phyloP scores from a whole-genome alignment of 352 stramenopile species.

The Globisporangium polare region DNA sequence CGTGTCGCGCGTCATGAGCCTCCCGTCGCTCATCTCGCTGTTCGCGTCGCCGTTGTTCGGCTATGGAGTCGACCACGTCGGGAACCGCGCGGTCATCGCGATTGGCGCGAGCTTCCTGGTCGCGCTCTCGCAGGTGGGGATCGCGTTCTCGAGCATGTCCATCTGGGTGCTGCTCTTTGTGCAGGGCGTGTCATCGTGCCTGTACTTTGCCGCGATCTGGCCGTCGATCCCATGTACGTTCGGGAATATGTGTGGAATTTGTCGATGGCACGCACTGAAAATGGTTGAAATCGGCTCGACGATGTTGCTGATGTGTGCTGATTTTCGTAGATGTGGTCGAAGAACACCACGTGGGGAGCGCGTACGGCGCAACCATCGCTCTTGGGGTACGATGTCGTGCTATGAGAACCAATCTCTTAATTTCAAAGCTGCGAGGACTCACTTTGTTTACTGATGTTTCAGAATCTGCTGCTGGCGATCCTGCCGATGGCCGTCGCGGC shows the following conservation, averaged over 20 bases:
- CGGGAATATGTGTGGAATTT: background rate
- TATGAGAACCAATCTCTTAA: no score
- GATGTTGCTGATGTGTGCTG: background rate
- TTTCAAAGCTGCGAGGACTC: background rate
- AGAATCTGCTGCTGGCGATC: slow-evolving; percentile 46
- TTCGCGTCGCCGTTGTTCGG: slow-evolving; percentile 71
- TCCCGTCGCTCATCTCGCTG: slow-evolving; percentile 77
- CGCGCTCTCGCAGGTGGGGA: slow-evolving; percentile 55
- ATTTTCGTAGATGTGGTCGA: slow-evolving; percentile 57
- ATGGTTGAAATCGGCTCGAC: background rate
- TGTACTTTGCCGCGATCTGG: slow-evolving; percentile 84
- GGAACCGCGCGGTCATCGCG: slow-evolving; percentile 51
- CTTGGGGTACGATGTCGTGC: slow-evolving; percentile 28
- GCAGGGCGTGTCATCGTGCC: slow-evolving; percentile 73
- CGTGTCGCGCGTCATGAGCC: slow-evolving; percentile 57
- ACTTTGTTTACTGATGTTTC: background rate
- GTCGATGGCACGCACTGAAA: background rate
- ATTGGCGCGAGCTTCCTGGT: slow-evolving; percentile 45
- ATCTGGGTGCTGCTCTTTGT: slow-evolving; percentile 63
- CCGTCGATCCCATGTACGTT: slow-evolving; percentile 65
- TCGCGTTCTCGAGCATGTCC: slow-evolving; percentile 40
- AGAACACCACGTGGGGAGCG: slow-evolving; percentile 63
- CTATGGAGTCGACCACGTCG: slow-evolving; percentile 65
- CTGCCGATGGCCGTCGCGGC: slow-evolving; percentile 37
- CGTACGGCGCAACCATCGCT: slow-evolving; percentile 78